Evolutionary conservation across 169 alveolate species (phyloP), one percentile per base, ranked within the genome.

Genomic region (Plasmodium yoelii): DNA sequence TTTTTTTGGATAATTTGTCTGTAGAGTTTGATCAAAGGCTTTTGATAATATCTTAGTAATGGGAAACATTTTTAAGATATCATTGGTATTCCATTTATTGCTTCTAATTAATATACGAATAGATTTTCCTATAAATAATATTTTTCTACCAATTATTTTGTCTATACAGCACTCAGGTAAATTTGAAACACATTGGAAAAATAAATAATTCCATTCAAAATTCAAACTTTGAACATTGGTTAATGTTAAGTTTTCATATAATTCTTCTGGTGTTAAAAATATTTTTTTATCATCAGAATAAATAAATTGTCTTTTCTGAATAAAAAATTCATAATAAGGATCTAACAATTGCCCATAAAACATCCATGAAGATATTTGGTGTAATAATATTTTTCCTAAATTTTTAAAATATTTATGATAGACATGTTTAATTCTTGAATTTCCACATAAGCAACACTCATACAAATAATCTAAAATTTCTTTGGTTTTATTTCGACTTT

Each of bases 61-160:
- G n/a, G 91, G 15, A 72, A 86, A 86, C 56, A 86, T 24, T 51
- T 71, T 86, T 26, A 65, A 51, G n/a, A 86, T 59, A 70, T 86
- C 91, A 49, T 56, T 57, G 12, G 91, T 86, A 44, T 51, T 86
- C 91, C 91, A 86, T 59, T 61, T 68, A 70, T 86, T 86, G 51
- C 91, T 86, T 61, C 91, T 57, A 70, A 86, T 86, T 69, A 93
- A 87, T 90, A 93, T 88, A 8, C 95, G 87, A 46, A 86, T 87
- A 13, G 93, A 92, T 84, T 93, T 93, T 10, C 96, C 96, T 56
- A 92, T 63, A 63, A 93, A 92, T 15, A 93, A 84, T 12, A 93
- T 92, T 90, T 90, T 84, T 22, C 88, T 22, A 46, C 90, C 86
- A 19, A 18, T 53, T 5, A 51, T 55, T 67, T 77, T 71, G 42